Base-by-base conservation (phyloP, 495 filamentous ascomycete species). In the Trypethelium eluteriae region DNA sequence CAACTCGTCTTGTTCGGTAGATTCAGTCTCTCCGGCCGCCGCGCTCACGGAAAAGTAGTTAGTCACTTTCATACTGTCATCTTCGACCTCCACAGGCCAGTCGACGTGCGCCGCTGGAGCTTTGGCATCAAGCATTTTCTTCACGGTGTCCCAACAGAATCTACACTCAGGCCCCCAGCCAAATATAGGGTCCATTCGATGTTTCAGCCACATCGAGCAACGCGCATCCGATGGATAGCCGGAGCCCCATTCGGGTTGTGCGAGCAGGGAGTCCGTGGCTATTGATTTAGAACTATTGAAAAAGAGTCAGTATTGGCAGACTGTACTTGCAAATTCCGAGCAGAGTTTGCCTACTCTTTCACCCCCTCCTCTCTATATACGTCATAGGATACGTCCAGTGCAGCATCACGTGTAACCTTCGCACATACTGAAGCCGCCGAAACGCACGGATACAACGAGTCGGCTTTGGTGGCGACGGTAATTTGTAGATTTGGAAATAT, bases 391-490 rank as follows among this genome's bases (percentile, higher is more conserved):
- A 89, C 84, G 68, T 96, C 93, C 38, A 97, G 78, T 57, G 91
- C 91, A 1, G 88, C 88, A 77, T 98, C 94, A 68, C 94, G 80
- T 35, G 95, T 98, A 25, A 98, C 94, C 76, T 98, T 98, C 35
- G 94, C 94, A 70, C 89, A 93, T 4, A 98, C 92, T 70, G 88
- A 92, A 25, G 94, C 94, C 16, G 95, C 95, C 67, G 88, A 92
- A 25, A 98, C 94, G 75, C 89, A 92, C 3, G 94, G 95, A 76
- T 95, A 98, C 59, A 97, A 71, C 16, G 87, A 90, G 72, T 98
- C 94, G 2, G 95, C 94, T 82, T 98, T 98, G 79, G 96, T 97
- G 2, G 90, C 90, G 25, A 98, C 94, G 4, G 90, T 96, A 70
- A 98, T 88, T 49, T 82, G 81, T 12, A 86, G 75, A 0, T 85